These are phyloP conservation scores for Colletotrichum sp. DNA, from an alignment of 2,329 filamentous ascomycete genomes.

Conservation along the genomic window DNA sequence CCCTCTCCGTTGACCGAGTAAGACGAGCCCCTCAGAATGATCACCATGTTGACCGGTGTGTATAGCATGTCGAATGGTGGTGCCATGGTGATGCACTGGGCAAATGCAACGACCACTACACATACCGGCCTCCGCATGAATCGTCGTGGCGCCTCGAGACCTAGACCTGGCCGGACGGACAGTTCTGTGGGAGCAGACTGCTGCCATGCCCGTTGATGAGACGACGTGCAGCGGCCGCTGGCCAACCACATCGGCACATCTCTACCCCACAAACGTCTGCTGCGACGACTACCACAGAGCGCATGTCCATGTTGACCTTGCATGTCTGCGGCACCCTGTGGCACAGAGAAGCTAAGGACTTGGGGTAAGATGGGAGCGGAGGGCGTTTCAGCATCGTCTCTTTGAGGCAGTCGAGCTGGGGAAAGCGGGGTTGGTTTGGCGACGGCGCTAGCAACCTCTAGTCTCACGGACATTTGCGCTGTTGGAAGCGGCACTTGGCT, in stretches of 20 bases:
- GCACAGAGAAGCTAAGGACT: constrained; percentile 2
- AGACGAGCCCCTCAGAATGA: background rate
- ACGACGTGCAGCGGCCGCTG: background rate
- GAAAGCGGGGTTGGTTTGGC: constrained; percentile 6
- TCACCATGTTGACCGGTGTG: background rate
- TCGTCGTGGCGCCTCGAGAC: background rate
- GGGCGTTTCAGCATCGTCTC: constrained; percentile 16
- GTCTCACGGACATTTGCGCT: background rate
- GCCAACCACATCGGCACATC: constrained; percentile 1
- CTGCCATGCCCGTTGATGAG: constrained; percentile 18
- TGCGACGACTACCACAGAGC: background rate
- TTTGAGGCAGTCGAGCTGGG: background rate
- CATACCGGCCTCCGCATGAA: background rate
- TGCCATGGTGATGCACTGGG: background rate
- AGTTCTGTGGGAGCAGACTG: background rate
- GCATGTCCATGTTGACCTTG: background rate
- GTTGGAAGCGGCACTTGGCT: background rate
- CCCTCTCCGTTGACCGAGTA: background rate
- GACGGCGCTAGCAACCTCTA: background rate
- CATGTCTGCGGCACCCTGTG: background rate
- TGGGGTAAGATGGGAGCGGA: background rate
- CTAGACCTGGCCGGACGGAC: background rate
- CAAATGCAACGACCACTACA: background rate
- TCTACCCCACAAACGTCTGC: constrained; percentile 11
- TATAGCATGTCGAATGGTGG: background rate